Percentiles rank a stretch among this genome's conserved stretches.
phyloP scores from a whole-genome alignment of 306 rosid species.

The Dryas drummondii region DNA sequence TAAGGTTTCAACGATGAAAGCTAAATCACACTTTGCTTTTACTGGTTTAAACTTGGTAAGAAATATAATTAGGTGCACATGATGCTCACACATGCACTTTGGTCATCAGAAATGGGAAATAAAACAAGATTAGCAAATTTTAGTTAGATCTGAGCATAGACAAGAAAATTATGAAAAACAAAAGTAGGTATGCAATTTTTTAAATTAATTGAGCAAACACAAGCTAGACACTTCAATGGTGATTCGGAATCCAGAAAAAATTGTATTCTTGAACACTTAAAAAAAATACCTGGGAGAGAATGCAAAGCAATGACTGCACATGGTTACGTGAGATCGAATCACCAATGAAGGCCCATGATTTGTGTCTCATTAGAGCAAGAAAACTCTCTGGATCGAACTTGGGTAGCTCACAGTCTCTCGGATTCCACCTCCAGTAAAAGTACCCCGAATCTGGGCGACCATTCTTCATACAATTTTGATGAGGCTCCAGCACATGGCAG shows the following conservation, averaged over 20 bases:
- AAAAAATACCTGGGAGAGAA: slow-evolving; percentile 66
- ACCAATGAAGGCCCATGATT: slow-evolving; percentile 68
- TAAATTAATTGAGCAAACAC: too few species aligned
- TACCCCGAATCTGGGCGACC: slow-evolving; percentile 76
- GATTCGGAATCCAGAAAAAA: too few species aligned
- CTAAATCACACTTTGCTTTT: background rate
- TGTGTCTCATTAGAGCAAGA: slow-evolving; percentile 63
- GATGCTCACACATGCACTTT: too few species aligned
- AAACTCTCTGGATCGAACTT: slow-evolving; percentile 57
- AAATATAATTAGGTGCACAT: background rate
- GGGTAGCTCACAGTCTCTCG: slow-evolving; percentile 57
- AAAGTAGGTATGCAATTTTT: too few species aligned
- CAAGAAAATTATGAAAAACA: too few species aligned
- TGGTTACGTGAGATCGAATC: slow-evolving; percentile 89
- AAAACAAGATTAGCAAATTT: background rate
- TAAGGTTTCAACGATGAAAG: background rate
- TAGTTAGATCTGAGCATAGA: background rate
- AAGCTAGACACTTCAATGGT: too few species aligned
- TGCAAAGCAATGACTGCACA: slow-evolving; percentile 72
- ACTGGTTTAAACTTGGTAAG: too few species aligned
- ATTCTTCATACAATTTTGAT: slow-evolving; percentile 76
- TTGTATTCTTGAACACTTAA: background rate
- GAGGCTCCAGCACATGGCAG: slow-evolving; percentile 63
- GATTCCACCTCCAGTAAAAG: slow-evolving; percentile 81
- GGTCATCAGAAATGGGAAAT: background rate